Evolutionary conservation across 2,329 filamentous ascomycete species (phyloP).

Genomic region (Ceratocystiopsis sp.): DNA sequence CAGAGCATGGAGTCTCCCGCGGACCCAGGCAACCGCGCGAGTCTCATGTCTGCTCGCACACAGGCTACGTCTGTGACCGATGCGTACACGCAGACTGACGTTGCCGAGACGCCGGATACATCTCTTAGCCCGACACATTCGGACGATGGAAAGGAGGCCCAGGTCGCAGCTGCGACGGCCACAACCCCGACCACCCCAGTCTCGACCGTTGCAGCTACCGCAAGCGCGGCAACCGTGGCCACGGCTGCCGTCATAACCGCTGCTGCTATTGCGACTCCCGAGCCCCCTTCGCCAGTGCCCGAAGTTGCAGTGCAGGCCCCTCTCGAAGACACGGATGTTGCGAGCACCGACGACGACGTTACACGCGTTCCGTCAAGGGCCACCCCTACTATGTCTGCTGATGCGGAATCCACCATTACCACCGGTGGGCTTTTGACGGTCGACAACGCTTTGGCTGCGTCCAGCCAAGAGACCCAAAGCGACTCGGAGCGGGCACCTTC

Average conservation of each 20-base stretch:
- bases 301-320: not conserved
- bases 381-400: too few species aligned
- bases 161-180: not conserved
- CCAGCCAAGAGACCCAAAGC: not conserved
- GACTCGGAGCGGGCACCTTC: not conserved
- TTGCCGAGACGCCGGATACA: slow-evolving; percentile 33
- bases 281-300: not conserved
- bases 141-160: slow-evolving; percentile 28
- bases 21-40: slow-evolving; percentile 44
- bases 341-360: too few species aligned
- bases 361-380: too few species aligned
- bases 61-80: slow-evolving; percentile 56
- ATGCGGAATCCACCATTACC: too few species aligned
- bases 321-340: too few species aligned
- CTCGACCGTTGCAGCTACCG: not conserved
- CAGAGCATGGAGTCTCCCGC: slow-evolving; percentile 30
- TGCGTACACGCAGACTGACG: slow-evolving; percentile 46
- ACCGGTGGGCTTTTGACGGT: too few species aligned
- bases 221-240: not conserved
- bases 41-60: slow-evolving; percentile 56
- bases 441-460: too few species aligned
- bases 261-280: too few species aligned
- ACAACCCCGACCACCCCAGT: too few species aligned
- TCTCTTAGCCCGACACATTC: slow-evolving; percentile 33
- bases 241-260: not conserved